Evolutionary conservation across 495 filamentous ascomycete genomes (phyloP), one percentile per base, ranked within the genome.

Genomic region (Hypoxylon rickii): DNA sequence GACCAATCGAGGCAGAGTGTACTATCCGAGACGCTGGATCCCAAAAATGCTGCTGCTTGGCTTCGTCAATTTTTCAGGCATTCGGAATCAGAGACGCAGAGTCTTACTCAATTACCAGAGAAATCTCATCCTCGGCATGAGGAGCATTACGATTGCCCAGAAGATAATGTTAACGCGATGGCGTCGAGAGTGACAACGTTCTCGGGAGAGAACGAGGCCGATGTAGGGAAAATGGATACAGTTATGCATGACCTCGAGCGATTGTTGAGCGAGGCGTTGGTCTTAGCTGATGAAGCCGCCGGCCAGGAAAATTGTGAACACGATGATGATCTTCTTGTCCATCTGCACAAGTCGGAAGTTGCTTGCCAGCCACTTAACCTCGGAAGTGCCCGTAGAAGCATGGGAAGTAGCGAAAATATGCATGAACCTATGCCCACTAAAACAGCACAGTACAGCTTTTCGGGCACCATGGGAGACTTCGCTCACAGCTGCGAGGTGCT

Each of bases 251-350:
- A 76, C 44, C 68, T 81, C 21, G 79, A 82, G 43, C 55, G 66
- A 36, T 68, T 81, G 10, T 66, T 81, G 13, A 68, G 65, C 29
- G 73, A 80, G 58, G 79, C 78, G 13, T 50, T 78, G 13, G 64
- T 59, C 0, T 59, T 82, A 15, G 78, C 75, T 13, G 65, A 71
- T 18, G 60, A 77, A 44, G 70, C 63, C 39, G 66, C 64, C 11
- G 63, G 69, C 12, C 55, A 45, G 7, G 48, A 53, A 32, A 33
- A 39, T 41, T 61, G 42, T 15, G 59, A 38, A 3, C 45, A 58
- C 49, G 15, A 42, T 6, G 56, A 67, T 24, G 15, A 52, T 31
- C 26, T 41, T 6, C 39, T 38, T 33, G 38, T 51, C 1, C 41
- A 46, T 41, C 40, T 55, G 42, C 45, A 7, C 51, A 42, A 18